Conservation (phyloP, 2,329 filamentous ascomycete species). For the Malbranchea zuffiana region DNA sequence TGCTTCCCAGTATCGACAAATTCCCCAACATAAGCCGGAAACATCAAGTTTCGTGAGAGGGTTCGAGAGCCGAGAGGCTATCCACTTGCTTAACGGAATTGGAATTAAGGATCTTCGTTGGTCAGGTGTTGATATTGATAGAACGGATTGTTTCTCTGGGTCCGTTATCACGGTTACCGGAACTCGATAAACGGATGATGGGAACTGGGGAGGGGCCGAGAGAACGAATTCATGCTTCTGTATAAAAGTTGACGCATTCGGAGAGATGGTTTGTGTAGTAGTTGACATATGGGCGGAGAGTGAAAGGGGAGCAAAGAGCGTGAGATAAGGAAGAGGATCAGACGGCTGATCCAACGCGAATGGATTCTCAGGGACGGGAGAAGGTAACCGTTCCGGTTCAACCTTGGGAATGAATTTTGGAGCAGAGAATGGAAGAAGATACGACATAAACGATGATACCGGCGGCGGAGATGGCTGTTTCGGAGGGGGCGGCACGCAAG, state of each 20-base stretch:
- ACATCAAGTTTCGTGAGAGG: conserved; percentile 29
- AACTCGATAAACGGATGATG: conserved; percentile 24
- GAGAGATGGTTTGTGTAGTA: background rate
- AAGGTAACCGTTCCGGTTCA: conserved; percentile 11
- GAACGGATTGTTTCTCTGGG: conserved; percentile 25
- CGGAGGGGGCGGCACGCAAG: conserved; percentile 17
- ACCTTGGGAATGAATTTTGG: conserved; percentile 15
- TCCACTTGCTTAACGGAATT: conserved; percentile 25
- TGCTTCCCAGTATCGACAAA: conserved; percentile 34
- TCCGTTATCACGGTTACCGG: conserved; percentile 28
- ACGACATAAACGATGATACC: conserved; percentile 29
- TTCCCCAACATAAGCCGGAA: conserved; percentile 33
- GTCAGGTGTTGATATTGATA: conserved; percentile 23
- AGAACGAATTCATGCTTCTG: conserved; percentile 30
- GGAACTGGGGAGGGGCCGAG: conserved; percentile 28
- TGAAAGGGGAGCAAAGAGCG: conserved; percentile 58
- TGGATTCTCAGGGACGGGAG: conserved; percentile 51
- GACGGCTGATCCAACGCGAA: conserved; percentile 43
- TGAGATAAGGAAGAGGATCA: conserved; percentile 58
- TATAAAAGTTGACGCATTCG: conserved; percentile 17
- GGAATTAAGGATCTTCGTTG: conserved; percentile 19
- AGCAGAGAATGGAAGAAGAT: conserved; percentile 32
- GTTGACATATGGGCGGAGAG: conserved; percentile 33
- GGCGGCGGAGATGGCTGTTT: conserved; percentile 18
- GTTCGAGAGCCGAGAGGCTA: conserved; percentile 25